Percentiles rank a stretch among this genome's conserved stretches.
Conservation (phyloP, 2,329 filamentous ascomycete species). For the Calonectria pseudoreteaudii region DNA sequence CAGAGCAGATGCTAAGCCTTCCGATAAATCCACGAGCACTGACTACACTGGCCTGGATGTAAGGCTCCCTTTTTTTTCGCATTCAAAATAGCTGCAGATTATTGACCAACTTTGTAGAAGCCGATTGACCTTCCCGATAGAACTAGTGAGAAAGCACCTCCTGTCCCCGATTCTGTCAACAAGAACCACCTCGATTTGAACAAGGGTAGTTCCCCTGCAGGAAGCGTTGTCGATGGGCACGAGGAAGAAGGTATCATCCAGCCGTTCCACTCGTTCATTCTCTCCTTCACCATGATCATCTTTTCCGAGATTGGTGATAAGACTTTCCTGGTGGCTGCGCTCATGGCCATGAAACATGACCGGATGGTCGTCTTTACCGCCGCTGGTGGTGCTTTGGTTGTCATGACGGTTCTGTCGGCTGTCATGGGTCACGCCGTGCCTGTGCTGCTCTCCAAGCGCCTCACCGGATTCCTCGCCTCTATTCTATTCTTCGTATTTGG, state of each 20-base stretch:
- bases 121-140: conserved; percentile 83
- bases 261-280: conserved; percentile 87
- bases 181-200: conserved; percentile 71
- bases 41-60: conserved; percentile 53
- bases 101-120: conserved; percentile 67
- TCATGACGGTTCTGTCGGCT: conserved; percentile 96
- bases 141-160: conserved; percentile 79
- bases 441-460: conserved; percentile 86
- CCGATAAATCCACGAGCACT: conserved; percentile 54
- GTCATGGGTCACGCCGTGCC: conserved; percentile 93
- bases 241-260: conserved; percentile 76
- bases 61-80: conserved; percentile 15
- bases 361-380: conserved; percentile 93
- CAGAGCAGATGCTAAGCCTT: conserved; percentile 35
- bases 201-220: conserved; percentile 21
- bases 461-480: conserved; percentile 89
- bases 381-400: conserved; percentile 89
- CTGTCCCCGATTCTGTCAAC: conserved; percentile 73
- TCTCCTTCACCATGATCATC: conserved; percentile 97
- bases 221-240: conserved; percentile 44
- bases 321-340: conserved; percentile 94
- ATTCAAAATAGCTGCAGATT: not conserved
- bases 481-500: conserved; percentile 92
- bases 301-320: conserved; percentile 98
- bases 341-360: conserved; percentile 99